Conservation (phyloP, 2,329 filamentous ascomycete genomes). For the Neodidymelliopsis sp. region DNA sequence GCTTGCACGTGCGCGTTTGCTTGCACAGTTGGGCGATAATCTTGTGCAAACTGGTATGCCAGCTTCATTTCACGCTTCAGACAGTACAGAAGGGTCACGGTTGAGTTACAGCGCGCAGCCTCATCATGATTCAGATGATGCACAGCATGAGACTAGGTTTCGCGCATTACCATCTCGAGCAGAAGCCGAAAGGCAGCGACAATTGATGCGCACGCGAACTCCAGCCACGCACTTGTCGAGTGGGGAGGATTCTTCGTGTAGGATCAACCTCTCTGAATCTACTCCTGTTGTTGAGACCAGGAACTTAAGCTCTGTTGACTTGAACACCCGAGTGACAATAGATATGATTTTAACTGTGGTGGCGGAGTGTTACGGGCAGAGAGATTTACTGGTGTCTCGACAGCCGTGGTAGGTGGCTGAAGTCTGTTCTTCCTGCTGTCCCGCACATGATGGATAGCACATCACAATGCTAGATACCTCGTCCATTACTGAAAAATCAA, state of each 20-base stretch:
- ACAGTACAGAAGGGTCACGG: neutral
- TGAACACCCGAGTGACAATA: constrained; percentile 69
- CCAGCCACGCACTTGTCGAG: constrained; percentile 3
- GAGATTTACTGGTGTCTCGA: constrained; percentile 80
- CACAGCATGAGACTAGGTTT: neutral
- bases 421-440: neutral
- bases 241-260: neutral
- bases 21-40: constrained; percentile 50
- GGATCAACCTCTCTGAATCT: neutral
- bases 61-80: neutral
- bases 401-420: constrained; percentile 49
- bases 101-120: neutral
- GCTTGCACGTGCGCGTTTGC: constrained; percentile 57
- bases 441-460: neutral
- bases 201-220: constrained; percentile 21
- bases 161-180: constrained; percentile 22
- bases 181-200: constrained; percentile 33
- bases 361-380: constrained; percentile 88
- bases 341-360: constrained; percentile 92
- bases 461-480: neutral
- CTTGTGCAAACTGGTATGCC: constrained; percentile 32
- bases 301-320: constrained; percentile 52
- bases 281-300: neutral
- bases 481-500: neutral
- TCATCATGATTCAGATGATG: neutral